Evolutionary conservation across 345 rosid genomes (phyloP).

Genomic region (Reutealis trisperma): DNA sequence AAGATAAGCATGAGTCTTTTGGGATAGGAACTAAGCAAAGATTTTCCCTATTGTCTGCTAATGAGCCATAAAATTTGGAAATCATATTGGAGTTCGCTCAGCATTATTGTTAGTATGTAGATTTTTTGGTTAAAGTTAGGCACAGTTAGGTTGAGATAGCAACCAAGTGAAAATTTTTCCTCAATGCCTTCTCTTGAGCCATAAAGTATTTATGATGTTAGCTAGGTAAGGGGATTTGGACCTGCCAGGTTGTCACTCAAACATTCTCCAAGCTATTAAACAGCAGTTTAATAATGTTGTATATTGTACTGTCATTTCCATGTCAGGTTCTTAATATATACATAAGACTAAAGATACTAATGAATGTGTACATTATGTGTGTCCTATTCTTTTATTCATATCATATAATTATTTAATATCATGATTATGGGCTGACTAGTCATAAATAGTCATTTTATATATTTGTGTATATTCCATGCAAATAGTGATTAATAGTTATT

Average conservation of each 20-base stretch:
- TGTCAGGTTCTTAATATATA: too few relatives aligned
- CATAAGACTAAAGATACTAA: too few relatives aligned
- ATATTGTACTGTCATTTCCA: conserved; percentile 41
- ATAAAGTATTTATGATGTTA: too few relatives aligned
- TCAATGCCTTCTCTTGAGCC: neutral
- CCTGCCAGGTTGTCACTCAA: neutral
- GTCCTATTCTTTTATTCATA: too few relatives aligned
- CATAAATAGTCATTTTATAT: too few relatives aligned
- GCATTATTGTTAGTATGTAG: neutral
- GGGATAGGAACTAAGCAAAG: neutral
- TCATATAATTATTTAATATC: too few relatives aligned
- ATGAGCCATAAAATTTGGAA: neutral
- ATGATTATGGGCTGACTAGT: too few relatives aligned
- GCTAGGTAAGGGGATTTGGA: neutral
- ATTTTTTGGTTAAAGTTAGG: neutral
- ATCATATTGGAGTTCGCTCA: neutral
- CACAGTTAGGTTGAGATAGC: neutral
- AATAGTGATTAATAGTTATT: too few relatives aligned
- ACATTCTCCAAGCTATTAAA: too few relatives aligned
- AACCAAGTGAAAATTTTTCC: neutral
- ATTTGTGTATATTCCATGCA: too few relatives aligned
- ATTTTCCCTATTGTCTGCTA: too few relatives aligned
- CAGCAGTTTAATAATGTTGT: neutral
- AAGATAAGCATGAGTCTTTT: neutral
- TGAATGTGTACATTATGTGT: too few relatives aligned